These are phyloP conservation scores for Sparassis latifolia DNA, from an alignment of 1,284 basidiomycete species.

Conservation along the genomic window DNA sequence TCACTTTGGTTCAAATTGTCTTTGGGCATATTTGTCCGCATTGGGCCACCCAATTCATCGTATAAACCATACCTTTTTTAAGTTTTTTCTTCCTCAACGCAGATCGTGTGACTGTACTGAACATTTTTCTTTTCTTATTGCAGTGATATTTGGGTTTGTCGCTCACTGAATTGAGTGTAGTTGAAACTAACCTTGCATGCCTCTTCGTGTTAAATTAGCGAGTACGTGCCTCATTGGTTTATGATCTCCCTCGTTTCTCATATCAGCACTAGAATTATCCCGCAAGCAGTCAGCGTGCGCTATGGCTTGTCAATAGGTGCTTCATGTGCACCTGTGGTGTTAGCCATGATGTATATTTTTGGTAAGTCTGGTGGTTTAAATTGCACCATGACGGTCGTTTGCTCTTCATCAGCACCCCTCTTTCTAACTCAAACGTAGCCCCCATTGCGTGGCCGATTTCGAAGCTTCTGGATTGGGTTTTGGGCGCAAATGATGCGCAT, in stretches of 20 bases:
- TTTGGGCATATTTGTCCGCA: background rate
- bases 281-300: slow-evolving; percentile 81
- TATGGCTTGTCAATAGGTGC: slow-evolving; percentile 90
- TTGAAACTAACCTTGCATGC: too few species aligned
- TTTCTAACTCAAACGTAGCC: slow-evolving; percentile 32
- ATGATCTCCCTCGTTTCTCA: too few species aligned
- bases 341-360: slow-evolving; percentile 75
- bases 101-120: too few species aligned
- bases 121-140: background rate
- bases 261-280: slow-evolving; percentile 62
- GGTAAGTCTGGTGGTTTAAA: slow-evolving; percentile 29
- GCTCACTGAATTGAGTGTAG: background rate
- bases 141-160: slow-evolving; percentile 80
- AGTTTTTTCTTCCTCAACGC: too few species aligned
- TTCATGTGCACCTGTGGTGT: slow-evolving; percentile 77
- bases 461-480: slow-evolving; percentile 74
- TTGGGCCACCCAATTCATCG: too few species aligned
- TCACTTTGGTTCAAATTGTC: background rate
- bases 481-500: slow-evolving; percentile 66
- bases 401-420: background rate
- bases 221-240: too few species aligned
- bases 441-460: slow-evolving; percentile 88
- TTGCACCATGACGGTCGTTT: background rate
- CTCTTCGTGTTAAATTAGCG: too few species aligned
- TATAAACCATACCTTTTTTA: too few species aligned